A percentile compares a stretch with the other conserved stretches of the same genome.
These are phyloP conservation scores for Aspergillus aculeatus DNA, from an alignment of 2,329 filamentous ascomycete species.

Conservation along the genomic window DNA sequence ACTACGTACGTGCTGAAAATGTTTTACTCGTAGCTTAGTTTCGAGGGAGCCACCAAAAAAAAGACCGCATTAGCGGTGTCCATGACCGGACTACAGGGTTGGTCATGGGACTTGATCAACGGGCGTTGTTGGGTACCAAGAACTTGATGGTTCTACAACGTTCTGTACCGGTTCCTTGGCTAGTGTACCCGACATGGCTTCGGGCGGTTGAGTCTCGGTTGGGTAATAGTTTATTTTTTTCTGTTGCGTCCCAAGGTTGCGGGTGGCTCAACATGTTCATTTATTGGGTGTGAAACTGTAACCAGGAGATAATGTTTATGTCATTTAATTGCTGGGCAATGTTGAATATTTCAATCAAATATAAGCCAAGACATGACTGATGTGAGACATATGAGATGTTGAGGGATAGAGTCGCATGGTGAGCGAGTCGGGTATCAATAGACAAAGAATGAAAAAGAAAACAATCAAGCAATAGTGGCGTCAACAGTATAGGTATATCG, in stretches of 20 bases:
- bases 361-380: not conserved
- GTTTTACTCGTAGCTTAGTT: no score
- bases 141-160: not conserved
- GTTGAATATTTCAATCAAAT: not conserved
- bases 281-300: not conserved
- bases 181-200: not conserved
- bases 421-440: not conserved
- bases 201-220: not conserved
- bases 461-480: slow-evolving; percentile 6
- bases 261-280: not conserved
- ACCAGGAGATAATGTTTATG: not conserved
- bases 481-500: not conserved
- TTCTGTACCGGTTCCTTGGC: not conserved
- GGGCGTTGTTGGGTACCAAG: not conserved
- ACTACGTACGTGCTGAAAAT: no score
- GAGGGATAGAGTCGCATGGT: not conserved
- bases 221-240: not conserved
- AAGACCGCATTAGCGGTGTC: no score
- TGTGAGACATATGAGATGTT: not conserved
- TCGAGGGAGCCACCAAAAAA: no score
- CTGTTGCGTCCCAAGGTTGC: not conserved
- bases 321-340: not conserved
- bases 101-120: not conserved
- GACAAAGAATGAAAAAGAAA: not conserved
- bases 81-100: no score